phyloP scores from a whole-genome alignment of 2,329 filamentous ascomycete species.

The Epichloe coenophiala region DNA sequence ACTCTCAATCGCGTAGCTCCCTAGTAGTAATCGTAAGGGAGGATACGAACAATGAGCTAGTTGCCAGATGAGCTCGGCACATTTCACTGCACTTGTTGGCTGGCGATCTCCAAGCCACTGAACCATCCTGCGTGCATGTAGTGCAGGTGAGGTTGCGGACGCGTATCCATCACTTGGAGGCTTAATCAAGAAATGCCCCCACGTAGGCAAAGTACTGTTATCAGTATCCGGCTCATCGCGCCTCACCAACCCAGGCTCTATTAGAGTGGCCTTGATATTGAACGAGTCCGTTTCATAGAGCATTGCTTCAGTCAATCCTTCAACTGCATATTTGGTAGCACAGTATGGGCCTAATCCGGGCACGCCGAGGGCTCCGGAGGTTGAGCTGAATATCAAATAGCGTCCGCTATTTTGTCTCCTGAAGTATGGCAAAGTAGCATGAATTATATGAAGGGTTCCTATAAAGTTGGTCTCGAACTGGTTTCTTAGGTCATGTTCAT shows the following conservation, averaged over 20 bases:
- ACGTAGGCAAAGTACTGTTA: constrained; percentile 54
- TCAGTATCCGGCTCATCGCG: constrained; percentile 61
- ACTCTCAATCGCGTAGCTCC: constrained; percentile 90
- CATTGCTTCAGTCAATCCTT: constrained; percentile 92
- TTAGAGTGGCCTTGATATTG: constrained; percentile 85
- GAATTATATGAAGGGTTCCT: constrained; percentile 86
- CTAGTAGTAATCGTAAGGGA: constrained; percentile 71
- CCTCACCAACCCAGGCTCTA: constrained; percentile 79
- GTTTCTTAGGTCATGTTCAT: constrained; percentile 85
- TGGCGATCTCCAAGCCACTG: constrained; percentile 91
- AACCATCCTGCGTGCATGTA: constrained; percentile 81
- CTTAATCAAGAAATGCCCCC: constrained; percentile 88
- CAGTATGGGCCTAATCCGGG: constrained; percentile 90
- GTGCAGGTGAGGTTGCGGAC: constrained; percentile 63
- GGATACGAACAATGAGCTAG: constrained; percentile 91
- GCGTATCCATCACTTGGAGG: constrained; percentile 71
- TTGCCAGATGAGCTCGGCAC: constrained; percentile 88
- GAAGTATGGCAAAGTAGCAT: constrained; percentile 78
- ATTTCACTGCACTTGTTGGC: constrained; percentile 84
- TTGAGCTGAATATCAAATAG: constrained; percentile 91
- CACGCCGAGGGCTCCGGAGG: constrained; percentile 81
- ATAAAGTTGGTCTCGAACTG: constrained; percentile 98
- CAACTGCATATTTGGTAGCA: constrained; percentile 92
- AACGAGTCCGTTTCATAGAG: constrained; percentile 86
- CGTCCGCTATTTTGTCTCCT: constrained; percentile 61